phyloP scores from a whole-genome alignment of 176 grass and related monocot species.

The Hyparrhenia diplandra region DNA sequence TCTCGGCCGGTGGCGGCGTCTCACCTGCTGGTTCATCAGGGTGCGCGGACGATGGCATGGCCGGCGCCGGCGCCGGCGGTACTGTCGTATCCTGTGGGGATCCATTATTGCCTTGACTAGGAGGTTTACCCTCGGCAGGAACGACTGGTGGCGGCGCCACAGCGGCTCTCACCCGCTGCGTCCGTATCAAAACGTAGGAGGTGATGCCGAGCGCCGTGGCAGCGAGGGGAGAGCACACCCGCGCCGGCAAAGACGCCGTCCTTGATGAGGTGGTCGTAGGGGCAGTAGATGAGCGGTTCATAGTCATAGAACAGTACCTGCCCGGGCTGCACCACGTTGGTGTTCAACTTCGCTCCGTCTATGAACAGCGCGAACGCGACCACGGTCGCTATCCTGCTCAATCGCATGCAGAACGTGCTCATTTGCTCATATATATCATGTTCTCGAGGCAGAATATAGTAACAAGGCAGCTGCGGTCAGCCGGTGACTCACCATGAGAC shows the following conservation, averaged over 20 bases:
- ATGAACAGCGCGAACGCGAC: slow-evolving; percentile 11
- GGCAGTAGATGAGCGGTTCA: too few species aligned
- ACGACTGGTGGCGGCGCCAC: background rate
- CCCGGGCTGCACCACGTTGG: background rate
- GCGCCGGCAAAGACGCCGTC: slow-evolving; percentile 30
- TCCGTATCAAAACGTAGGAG: slow-evolving; percentile 3
- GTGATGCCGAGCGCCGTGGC: slow-evolving; percentile 33
- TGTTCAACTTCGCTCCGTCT: slow-evolving; percentile 23
- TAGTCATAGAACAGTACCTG: too few species aligned
- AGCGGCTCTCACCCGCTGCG: background rate
- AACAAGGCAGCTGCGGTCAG: too few species aligned
- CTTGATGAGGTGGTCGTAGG: slow-evolving; percentile 11
- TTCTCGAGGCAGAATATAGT: too few species aligned
- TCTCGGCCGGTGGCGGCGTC: background rate
- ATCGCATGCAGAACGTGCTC: background rate
- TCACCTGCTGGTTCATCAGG: background rate
- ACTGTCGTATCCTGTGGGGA: too few species aligned
- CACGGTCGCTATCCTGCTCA: slow-evolving; percentile 20
- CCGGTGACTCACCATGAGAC: slow-evolving; percentile 13
- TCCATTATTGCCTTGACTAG: background rate
- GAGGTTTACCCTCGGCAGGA: background rate
- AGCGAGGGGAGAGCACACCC: slow-evolving; percentile 21
- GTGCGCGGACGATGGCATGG: background rate
- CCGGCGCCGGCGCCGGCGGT: background rate
- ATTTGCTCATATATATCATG: background rate